These are phyloP conservation scores for Vitis labrusca DNA, from an alignment of 164 flowering plant genomes.

Conservation along the genomic window DNA sequence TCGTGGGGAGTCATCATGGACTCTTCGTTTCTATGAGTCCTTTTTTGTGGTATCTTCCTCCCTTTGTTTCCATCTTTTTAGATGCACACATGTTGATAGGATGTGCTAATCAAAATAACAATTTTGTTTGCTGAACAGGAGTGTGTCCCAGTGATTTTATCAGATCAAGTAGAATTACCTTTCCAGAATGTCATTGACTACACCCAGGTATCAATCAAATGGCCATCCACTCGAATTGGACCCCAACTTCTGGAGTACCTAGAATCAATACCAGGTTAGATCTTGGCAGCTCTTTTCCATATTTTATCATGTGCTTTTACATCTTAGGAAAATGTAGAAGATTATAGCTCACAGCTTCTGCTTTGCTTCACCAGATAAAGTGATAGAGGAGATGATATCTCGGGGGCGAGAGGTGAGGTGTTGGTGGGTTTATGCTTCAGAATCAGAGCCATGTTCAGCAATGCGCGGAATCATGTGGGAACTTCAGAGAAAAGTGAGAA, in stretches of 20 bases:
- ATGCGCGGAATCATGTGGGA: constrained; percentile 85
- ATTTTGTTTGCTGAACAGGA: constrained; percentile 50
- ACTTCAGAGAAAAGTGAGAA: constrained; percentile 83
- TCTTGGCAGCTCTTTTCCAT: background rate
- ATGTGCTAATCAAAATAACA: background rate
- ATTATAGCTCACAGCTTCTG: background rate
- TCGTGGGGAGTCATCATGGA: constrained; percentile 99
- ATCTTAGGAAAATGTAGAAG: too few species aligned
- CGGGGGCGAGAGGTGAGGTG: constrained; percentile 76
- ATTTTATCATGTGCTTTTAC: too few species aligned
- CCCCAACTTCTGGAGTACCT: constrained; percentile 74
- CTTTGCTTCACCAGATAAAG: constrained; percentile 48
- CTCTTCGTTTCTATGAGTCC: constrained; percentile 91
- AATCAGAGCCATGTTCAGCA: constrained; percentile 73
- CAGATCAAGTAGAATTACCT: constrained; percentile 90
- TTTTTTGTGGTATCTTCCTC: constrained; percentile 80
- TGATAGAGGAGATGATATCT: constrained; percentile 64
- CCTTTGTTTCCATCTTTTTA: constrained; percentile 25
- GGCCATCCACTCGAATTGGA: constrained; percentile 80
- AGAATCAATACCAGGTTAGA: constrained; percentile 78
- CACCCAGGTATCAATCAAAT: constrained; percentile 81
- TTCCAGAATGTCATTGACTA: constrained; percentile 89
- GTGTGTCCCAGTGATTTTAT: constrained; percentile 89
- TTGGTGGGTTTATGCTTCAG: constrained; percentile 76
- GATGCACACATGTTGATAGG: background rate